Percentiles rank a stretch among this genome's conserved stretches.
These are phyloP conservation scores for Solanum sejunctum DNA, from an alignment of 257 asterid species.

Conservation along the genomic window DNA sequence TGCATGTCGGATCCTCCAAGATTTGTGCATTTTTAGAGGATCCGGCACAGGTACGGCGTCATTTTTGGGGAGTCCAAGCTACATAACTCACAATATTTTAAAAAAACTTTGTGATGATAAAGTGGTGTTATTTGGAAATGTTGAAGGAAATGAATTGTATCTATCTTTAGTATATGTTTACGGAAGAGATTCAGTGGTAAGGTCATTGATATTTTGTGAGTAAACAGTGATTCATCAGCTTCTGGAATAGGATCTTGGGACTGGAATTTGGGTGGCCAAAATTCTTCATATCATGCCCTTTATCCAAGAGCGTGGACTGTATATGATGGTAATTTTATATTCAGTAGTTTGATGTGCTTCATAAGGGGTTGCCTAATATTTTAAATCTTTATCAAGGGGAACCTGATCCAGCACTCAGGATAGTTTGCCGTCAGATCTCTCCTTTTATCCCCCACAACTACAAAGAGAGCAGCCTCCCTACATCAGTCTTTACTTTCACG, in stretches of 20 bases:
- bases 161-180: not conserved
- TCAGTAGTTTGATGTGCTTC: conserved; percentile 3
- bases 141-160: not conserved
- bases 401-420: conserved; percentile 84
- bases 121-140: not conserved
- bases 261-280: conserved; percentile 68
- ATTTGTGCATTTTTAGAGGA: not conserved
- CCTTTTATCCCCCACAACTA: conserved; percentile 93
- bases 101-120: not conserved
- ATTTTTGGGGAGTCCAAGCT: not conserved
- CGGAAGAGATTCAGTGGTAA: not conserved
- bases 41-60: not conserved
- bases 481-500: conserved; percentile 72
- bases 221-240: conserved; percentile 56
- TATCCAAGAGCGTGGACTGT: conserved; percentile 99
- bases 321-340: conserved; percentile 52
- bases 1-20: not conserved
- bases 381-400: conserved; percentile 47
- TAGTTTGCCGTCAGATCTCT: conserved; percentile 88
- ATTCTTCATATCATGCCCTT: conserved; percentile 83
- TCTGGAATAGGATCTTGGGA: conserved; percentile 96
- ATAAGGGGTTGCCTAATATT: conserved; percentile 7
- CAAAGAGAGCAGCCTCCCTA: conserved; percentile 93
- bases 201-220: conserved; percentile 17
- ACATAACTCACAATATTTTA: not conserved